Evolutionary conservation across 164 flowering plant species (phyloP), one percentile per base, ranked within the genome.

Genomic region (Umbellularia californica): DNA sequence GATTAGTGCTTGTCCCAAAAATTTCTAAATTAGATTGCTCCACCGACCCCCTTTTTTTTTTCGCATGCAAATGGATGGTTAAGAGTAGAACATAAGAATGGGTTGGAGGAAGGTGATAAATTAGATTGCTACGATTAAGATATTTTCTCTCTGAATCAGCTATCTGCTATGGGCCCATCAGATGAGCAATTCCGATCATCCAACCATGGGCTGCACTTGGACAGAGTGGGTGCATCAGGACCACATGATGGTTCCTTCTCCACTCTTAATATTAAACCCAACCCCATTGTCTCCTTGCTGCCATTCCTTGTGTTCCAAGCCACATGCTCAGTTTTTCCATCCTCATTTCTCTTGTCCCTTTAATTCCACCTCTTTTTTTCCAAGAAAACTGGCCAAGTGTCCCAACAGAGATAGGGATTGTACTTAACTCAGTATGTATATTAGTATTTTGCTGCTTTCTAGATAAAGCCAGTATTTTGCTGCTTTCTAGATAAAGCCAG

Each of bases 351-450:
- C 41, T 78, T 68, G 47, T 12, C 73, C 76, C 17, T 58, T 58
- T 30, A 47, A 27, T 68, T 28, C 69, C 35, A 68, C 73, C 33
- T 28, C 76, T 76, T 76, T 30, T 55, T 27, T 55, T 51, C 30
- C 70, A 71, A 76, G 70, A 65, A 67, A 58, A 67, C 79, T 67
- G 28, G 15, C 30, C 0, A 19, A 51, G 74, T 50, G 74, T 76
- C 47, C 47, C 47, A 17, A 55, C 5, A 3, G 60, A 0, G 19
- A 55, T 15, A 5, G n/a, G n/a, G n/a, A 55, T 15, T 15, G 60
- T 20, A 55, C 60, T 17, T 20, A 11, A 14, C 20, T 55, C n/a
- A 17, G 60, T 55, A 4, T 15, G 60, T 55, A 17, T 55, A 55
- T 55, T 15, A 55, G 60, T 55, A 55, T 15, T 55, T 19, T 55